Conservation (phyloP, 352 stramenopile species). For the Peronospora farinosa region DNA sequence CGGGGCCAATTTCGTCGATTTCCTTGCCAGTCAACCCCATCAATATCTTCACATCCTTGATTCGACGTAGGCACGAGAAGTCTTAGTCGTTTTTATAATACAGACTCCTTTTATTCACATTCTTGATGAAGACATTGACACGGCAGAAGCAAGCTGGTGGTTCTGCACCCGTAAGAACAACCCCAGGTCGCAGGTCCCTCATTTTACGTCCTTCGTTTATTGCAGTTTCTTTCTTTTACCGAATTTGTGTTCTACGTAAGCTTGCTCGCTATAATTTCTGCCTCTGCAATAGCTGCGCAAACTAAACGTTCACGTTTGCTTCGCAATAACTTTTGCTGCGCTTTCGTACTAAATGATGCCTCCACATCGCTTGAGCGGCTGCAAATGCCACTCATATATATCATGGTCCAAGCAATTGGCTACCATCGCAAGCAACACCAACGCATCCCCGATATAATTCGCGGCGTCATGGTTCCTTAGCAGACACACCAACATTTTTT, state of each 20-base stretch:
- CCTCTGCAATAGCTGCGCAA: slow-evolving; percentile 42
- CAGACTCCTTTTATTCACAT: too few relatives aligned
- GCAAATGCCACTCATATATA: slow-evolving; percentile 53
- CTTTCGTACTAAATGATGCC: slow-evolving; percentile 67
- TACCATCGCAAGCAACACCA: slow-evolving; percentile 44
- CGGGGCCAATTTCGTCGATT: slow-evolving; percentile 43
- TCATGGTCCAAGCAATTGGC: slow-evolving; percentile 28
- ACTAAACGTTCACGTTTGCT: slow-evolving; percentile 62
- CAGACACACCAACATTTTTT: slow-evolving; percentile 65
- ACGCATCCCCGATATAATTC: slow-evolving; percentile 48
- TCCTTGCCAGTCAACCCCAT: slow-evolving; percentile 45
- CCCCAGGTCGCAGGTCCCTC: slow-evolving; percentile 49
- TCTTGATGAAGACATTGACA: slow-evolving; percentile 61
- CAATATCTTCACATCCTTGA: slow-evolving; percentile 54
- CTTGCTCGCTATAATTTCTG: slow-evolving; percentile 48
- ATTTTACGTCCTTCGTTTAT: slow-evolving; percentile 59
- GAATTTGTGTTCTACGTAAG: slow-evolving; percentile 30
- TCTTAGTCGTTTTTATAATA: too few relatives aligned
- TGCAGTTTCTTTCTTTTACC: slow-evolving; percentile 49
- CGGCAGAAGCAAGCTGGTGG: slow-evolving; percentile 47
- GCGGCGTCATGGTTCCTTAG: slow-evolving; percentile 67
- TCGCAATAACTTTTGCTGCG: slow-evolving; percentile 52
- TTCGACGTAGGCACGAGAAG: too few relatives aligned
- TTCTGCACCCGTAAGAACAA: slow-evolving; percentile 54
- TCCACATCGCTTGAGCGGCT: slow-evolving; percentile 55